A percentile compares a stretch with the other conserved stretches of the same genome.
Evolutionary conservation across 345 rosid genomes (phyloP).

Genomic region (Pseudoturritis turrita): DNA sequence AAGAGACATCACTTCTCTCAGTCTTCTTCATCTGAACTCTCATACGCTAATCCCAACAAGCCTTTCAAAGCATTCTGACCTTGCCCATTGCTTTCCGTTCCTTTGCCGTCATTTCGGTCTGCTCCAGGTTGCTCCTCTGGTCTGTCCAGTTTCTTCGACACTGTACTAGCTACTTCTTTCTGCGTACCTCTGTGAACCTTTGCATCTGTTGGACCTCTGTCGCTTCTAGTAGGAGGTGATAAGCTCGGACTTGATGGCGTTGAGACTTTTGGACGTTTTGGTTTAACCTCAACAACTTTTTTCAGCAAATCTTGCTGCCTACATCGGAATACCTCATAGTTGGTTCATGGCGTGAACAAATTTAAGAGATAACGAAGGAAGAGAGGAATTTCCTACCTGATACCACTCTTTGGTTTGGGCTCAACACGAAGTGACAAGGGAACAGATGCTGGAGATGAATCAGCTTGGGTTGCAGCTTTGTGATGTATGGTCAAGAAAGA

Average conservation of each 20-base stretch:
- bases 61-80: slow-evolving; percentile 48
- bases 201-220: slow-evolving; percentile 21
- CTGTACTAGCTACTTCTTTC: slow-evolving; percentile 27
- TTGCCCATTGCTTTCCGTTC: slow-evolving; percentile 20
- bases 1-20: slow-evolving; percentile 12
- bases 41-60: slow-evolving; percentile 79
- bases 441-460: slow-evolving; percentile 77
- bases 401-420: slow-evolving; percentile 94
- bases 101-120: background rate
- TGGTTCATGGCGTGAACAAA: background rate
- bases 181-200: slow-evolving; percentile 23
- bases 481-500: slow-evolving; percentile 51
- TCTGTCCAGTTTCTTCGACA: slow-evolving; percentile 17
- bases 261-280: slow-evolving; percentile 53
- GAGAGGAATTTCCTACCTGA: slow-evolving; percentile 44
- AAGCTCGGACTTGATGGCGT: slow-evolving; percentile 25
- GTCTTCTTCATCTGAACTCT: slow-evolving; percentile 80
- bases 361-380: background rate
- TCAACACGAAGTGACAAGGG: slow-evolving; percentile 90
- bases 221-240: slow-evolving; percentile 30
- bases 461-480: slow-evolving; percentile 93
- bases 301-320: slow-evolving; percentile 93
- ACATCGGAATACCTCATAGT: no score
- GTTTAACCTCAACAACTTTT: slow-evolving; percentile 85
- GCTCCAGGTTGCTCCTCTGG: slow-evolving; percentile 21